A percentile compares a stretch with the other conserved stretches of the same genome.
These are phyloP conservation scores for Sarcodon sp. DNA, from an alignment of 768 basidiomycete genomes.

Conservation along the genomic window DNA sequence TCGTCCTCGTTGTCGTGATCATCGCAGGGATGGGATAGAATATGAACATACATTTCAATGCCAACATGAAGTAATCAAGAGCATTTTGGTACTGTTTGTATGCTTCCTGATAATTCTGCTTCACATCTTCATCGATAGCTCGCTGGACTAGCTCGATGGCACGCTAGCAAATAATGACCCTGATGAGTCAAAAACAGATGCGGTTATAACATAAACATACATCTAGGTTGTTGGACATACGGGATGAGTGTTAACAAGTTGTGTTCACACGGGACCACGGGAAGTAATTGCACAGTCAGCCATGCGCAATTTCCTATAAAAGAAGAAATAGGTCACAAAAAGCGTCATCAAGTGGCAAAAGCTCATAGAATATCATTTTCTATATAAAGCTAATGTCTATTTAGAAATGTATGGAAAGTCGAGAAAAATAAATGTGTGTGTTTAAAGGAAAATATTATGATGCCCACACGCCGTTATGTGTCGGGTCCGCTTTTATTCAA, in stretches of 20 bases:
- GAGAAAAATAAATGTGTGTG: too few relatives aligned
- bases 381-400: too few relatives aligned
- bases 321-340: too few relatives aligned
- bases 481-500: too few relatives aligned
- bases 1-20: background rate
- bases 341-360: too few relatives aligned
- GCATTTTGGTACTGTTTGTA: constrained; percentile 93
- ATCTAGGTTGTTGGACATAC: constrained; percentile 14
- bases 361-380: too few relatives aligned
- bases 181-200: background rate
- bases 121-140: constrained; percentile 87
- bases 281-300: too few relatives aligned
- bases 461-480: too few relatives aligned
- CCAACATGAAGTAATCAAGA: constrained; percentile 97
- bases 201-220: constrained; percentile 6
- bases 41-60: constrained; percentile 64
- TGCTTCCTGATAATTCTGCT: constrained; percentile 88
- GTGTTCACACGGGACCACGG: background rate
- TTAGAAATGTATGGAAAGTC: too few relatives aligned
- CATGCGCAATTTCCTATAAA: too few relatives aligned
- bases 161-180: constrained; percentile 25
- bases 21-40: background rate
- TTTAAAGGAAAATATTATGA: too few relatives aligned
- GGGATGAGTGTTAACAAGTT: background rate
- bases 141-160: constrained; percentile 88